A percentile compares a stretch with the other conserved stretches of the same genome.
Conservation (phyloP, 2,329 filamentous ascomycete species). For the Ascochyta clinopodiicola region DNA sequence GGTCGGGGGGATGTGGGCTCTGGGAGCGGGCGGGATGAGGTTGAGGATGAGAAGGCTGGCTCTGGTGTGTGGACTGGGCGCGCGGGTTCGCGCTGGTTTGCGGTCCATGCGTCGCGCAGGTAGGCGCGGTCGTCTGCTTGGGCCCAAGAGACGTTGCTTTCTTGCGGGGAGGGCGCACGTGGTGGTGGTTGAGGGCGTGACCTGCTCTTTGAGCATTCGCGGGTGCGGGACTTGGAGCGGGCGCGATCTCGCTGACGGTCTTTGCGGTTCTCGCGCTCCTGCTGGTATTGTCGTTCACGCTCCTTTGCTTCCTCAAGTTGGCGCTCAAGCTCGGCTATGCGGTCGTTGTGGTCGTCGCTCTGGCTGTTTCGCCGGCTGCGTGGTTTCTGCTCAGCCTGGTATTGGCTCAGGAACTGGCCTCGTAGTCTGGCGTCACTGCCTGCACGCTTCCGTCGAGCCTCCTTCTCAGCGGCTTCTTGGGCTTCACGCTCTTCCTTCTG, state of each 20-base stretch:
- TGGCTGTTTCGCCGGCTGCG: slow-evolving; percentile 48
- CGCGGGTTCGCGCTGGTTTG: slow-evolving; percentile 39
- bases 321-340: slow-evolving; percentile 80
- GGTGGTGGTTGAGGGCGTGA: slow-evolving; percentile 43
- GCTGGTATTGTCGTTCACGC: slow-evolving; percentile 69
- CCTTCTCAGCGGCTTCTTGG: slow-evolving; percentile 70
- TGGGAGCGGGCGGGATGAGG: slow-evolving; percentile 36
- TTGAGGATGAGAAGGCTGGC: slow-evolving; percentile 23
- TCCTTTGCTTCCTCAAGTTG: slow-evolving; percentile 72
- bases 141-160: slow-evolving; percentile 69
- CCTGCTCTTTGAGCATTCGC: slow-evolving; percentile 45
- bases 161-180: slow-evolving; percentile 53
- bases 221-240: slow-evolving; percentile 45
- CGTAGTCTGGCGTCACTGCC: slow-evolving; percentile 72
- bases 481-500: slow-evolving; percentile 75
- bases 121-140: slow-evolving; percentile 68
- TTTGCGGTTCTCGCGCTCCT: slow-evolving; percentile 62
- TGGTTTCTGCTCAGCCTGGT: slow-evolving; percentile 71
- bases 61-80: slow-evolving; percentile 39
- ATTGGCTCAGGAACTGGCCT: slow-evolving; percentile 86
- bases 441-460: slow-evolving; percentile 67
- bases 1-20: slow-evolving; percentile 42
- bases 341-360: slow-evolving; percentile 58
- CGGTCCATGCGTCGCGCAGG: slow-evolving; percentile 64
- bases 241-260: slow-evolving; percentile 47